Evolutionary conservation across 768 basidiomycete species (phyloP).

Genomic region (Rhodotorula taiwanensis): DNA sequence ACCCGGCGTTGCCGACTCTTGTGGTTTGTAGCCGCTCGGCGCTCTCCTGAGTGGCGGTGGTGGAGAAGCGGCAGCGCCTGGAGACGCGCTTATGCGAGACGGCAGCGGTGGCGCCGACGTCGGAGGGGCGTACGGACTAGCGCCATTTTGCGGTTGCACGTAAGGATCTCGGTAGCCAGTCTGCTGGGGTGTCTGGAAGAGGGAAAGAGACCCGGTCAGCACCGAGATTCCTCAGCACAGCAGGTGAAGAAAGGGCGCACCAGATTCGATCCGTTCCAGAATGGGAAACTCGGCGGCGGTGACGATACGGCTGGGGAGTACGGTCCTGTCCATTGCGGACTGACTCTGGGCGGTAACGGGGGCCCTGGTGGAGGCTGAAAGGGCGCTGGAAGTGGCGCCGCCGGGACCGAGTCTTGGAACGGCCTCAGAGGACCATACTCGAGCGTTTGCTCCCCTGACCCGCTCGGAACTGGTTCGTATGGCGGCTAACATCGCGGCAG

Average conservation of each 20-base stretch:
- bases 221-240: too few species aligned
- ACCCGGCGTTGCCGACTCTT: constrained; percentile 5
- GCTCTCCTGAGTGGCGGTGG: not conserved
- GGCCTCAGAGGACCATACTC: constrained; percentile 24
- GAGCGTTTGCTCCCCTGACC: constrained; percentile 11
- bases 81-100: too few species aligned
- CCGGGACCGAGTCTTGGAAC: constrained; percentile 17
- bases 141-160: too few species aligned
- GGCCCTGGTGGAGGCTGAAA: not conserved
- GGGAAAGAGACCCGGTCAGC: not conserved
- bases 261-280: constrained; percentile 32
- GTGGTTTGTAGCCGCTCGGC: constrained; percentile 7
- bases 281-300: constrained; percentile 26
- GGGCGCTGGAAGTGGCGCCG: too few species aligned
- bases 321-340: not conserved
- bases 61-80: not conserved
- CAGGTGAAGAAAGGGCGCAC: not conserved
- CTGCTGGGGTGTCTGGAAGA: constrained; percentile 18
- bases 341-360: too few species aligned
- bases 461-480: constrained; percentile 17
- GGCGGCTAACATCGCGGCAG: too few species aligned
- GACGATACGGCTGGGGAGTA: not conserved
- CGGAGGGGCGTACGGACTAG: too few species aligned
- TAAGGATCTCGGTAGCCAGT: constrained; percentile 30
- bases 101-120: not conserved